Percentiles rank a stretch among this genome's conserved stretches.
Conservation (phyloP, 2,329 filamentous ascomycete genomes). For the Aspergillus pseudotamarii region DNA sequence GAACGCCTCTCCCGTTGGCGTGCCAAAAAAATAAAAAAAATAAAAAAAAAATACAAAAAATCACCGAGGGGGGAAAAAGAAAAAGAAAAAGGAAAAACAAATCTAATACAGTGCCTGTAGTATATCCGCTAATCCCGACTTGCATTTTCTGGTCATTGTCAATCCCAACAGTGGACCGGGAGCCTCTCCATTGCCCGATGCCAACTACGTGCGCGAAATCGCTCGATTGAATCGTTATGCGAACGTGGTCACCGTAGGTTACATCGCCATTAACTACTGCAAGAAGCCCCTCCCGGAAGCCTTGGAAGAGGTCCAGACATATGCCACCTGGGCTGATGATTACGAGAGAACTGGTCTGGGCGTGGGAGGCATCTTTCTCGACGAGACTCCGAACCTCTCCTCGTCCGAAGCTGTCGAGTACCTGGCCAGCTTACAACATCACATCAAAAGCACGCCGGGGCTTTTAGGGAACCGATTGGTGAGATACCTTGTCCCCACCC, state of each 20-base stretch:
- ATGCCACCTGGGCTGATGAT: slow-evolving; percentile 16
- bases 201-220: slow-evolving; percentile 18
- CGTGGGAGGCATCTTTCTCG: slow-evolving; percentile 20
- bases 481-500: slow-evolving; percentile 2
- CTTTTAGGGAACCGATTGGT: slow-evolving; percentile 16
- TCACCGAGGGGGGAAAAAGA: no score
- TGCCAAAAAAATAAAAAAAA: neutral
- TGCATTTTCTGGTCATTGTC: slow-evolving; percentile 20
- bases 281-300: slow-evolving; percentile 18
- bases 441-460: slow-evolving; percentile 11
- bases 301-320: slow-evolving; percentile 21
- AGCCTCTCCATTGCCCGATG: slow-evolving; percentile 12
- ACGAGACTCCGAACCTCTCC: slow-evolving; percentile 21
- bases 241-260: slow-evolving; percentile 26
- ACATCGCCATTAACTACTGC: slow-evolving; percentile 29
- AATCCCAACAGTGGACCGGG: slow-evolving; percentile 24
- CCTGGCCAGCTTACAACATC: slow-evolving; percentile 3
- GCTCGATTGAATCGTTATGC: slow-evolving; percentile 17
- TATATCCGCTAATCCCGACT: slow-evolving; percentile 13
- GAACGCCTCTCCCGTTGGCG: neutral
- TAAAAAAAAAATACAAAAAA: neutral
- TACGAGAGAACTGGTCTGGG: slow-evolving; percentile 13
- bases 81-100: neutral
- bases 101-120: slow-evolving; percentile 5
- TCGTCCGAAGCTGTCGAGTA: slow-evolving; percentile 11